Evolutionary conservation across 2,329 filamentous ascomycete genomes (phyloP).

Genomic region (Thelonectria olida): DNA sequence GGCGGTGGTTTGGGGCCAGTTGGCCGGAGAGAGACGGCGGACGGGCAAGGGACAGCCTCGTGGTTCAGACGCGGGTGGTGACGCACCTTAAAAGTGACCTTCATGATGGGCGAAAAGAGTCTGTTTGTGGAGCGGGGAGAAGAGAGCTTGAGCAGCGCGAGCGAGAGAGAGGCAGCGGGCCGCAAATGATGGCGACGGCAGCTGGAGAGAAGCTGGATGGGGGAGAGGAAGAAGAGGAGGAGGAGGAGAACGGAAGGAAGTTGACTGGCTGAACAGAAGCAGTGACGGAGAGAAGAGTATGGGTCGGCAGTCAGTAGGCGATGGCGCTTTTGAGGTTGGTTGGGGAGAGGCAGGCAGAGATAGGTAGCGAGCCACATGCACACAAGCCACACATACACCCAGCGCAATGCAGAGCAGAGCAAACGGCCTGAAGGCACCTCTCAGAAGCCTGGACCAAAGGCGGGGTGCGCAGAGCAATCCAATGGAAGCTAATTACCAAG

Average conservation of each 20-base stretch:
- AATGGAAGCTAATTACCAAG: slow-evolving; percentile 22
- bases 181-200: slow-evolving; percentile 6
- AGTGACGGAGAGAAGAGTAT: slow-evolving; percentile 27
- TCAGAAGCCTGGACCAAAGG: neutral
- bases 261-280: slow-evolving; percentile 34
- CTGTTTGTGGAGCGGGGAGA: slow-evolving; percentile 39
- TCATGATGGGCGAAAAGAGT: slow-evolving; percentile 64
- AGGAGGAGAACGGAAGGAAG: slow-evolving; percentile 22
- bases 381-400: slow-evolving; percentile 3
- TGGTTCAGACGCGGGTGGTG: slow-evolving; percentile 7
- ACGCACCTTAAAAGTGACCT: slow-evolving; percentile 73
- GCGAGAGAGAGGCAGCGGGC: slow-evolving; percentile 1
- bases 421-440: neutral
- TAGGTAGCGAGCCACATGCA: slow-evolving; percentile 5
- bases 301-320: slow-evolving; percentile 10
- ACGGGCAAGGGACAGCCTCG: slow-evolving; percentile 1
- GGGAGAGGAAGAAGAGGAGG: slow-evolving; percentile 11
- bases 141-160: slow-evolving; percentile 26
- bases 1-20: neutral
- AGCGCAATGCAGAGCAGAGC: neutral
- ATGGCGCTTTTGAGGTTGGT: slow-evolving; percentile 21
- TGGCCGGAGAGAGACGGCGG: neutral
- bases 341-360: slow-evolving; percentile 6
- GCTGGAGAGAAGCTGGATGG: slow-evolving; percentile 9
- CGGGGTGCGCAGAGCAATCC: neutral